These are phyloP conservation scores for Amaranthus palmeri DNA, from an alignment of 148 eudicot genomes.

Conservation along the genomic window DNA sequence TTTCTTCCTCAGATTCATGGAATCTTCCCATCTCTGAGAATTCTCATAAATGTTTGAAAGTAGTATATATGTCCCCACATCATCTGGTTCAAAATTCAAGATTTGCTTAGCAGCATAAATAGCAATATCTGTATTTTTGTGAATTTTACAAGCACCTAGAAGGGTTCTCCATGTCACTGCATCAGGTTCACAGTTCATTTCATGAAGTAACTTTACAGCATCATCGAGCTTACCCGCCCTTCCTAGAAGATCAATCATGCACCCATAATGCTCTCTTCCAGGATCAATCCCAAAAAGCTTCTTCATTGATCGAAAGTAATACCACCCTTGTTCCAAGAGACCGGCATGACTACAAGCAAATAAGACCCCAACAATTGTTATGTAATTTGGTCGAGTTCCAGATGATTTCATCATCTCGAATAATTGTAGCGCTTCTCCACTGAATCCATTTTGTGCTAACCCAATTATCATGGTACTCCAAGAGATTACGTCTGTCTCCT, in stretches of 20 bases:
- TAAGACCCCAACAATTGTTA: constrained; percentile 36
- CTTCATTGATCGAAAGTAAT: constrained; percentile 40
- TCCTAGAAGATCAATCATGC: constrained; percentile 48
- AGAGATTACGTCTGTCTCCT: constrained; percentile 35
- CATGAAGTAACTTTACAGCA: constrained; percentile 32
- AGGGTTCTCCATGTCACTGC: constrained; percentile 40
- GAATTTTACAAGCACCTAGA: constrained; percentile 37
- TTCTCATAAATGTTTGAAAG: constrained; percentile 36
- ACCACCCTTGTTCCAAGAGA: constrained; percentile 34
- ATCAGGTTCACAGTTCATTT: constrained; percentile 35
- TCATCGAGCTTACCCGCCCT: constrained; percentile 42
- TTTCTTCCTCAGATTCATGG: constrained; percentile 29
- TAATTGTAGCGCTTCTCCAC: constrained; percentile 33
- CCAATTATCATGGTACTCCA: constrained; percentile 50
- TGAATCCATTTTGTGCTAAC: constrained; percentile 44
- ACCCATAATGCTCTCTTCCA: constrained; percentile 42
- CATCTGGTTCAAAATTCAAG: constrained; percentile 35
- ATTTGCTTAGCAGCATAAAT: constrained; percentile 34
- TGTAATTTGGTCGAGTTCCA: constrained; percentile 33
- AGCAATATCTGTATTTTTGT: constrained; percentile 31
- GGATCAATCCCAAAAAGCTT: constrained; percentile 35
- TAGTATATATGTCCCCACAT: constrained; percentile 31
- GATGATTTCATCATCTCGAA: constrained; percentile 33
- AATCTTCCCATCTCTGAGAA: constrained; percentile 44
- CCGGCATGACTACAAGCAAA: constrained; percentile 52